Conservation (phyloP, 1,284 basidiomycete species). For the Ceratobasidium sp. region DNA sequence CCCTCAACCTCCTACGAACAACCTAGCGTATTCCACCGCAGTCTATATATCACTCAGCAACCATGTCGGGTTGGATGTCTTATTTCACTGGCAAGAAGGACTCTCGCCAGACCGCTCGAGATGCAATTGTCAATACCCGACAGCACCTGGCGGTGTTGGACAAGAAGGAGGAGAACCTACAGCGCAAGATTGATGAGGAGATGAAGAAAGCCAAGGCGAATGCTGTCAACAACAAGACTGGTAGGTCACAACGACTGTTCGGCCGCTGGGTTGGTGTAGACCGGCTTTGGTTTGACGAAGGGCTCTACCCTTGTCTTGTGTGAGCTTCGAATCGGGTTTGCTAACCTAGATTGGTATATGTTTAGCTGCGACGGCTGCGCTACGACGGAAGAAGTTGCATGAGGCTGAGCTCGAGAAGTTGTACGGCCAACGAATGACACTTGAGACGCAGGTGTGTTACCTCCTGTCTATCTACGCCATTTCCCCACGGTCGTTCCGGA, state of each 20-base stretch:
- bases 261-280: constrained; percentile 11
- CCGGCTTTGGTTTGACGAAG: constrained; percentile 30
- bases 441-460: constrained; percentile 81
- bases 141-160: constrained; percentile 94
- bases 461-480: constrained; percentile 25
- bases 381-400: constrained; percentile 92
- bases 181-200: constrained; percentile 98
- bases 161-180: constrained; percentile 98
- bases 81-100: constrained; percentile 82
- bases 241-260: constrained; percentile 59
- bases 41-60: constrained; percentile 45
- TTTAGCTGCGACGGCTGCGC: constrained; percentile 83
- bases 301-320: neutral
- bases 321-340: neutral
- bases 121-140: constrained; percentile 85
- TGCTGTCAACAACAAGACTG: constrained; percentile 91
- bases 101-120: constrained; percentile 77
- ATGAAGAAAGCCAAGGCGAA: constrained; percentile 90
- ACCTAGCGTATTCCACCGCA: neutral
- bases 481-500: constrained; percentile 7
- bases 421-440: constrained; percentile 86
- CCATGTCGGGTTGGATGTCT: constrained; percentile 88
- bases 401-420: constrained; percentile 90
- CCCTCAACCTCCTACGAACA: constrained; percentile 5
- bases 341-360: neutral